Base-by-base conservation (phyloP, 2,329 filamentous ascomycete genomes). In the Epichloe elymi region DNA sequence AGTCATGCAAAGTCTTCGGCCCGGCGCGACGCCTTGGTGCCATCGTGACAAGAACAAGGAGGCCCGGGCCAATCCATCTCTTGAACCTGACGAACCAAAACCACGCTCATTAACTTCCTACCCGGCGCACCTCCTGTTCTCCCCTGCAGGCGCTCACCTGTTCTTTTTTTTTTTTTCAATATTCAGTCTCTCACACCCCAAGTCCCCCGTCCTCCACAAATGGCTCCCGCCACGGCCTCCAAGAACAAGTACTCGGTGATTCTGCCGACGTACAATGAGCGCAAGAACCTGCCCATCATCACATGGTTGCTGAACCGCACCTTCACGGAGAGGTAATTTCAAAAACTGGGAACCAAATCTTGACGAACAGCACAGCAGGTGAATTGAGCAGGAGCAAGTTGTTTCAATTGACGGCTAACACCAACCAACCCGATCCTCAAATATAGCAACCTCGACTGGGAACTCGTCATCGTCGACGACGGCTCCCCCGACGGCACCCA, bases 401-500 rank as follows among this genome's bases (percentile, higher is more conserved):
- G 23, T 26, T 26, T 26, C 7, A 15, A 15, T 8, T 12, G n/a
- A 12, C 40, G 12, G 42, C 42, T 44, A 30, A 44, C 3, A 12
- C 26, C 12, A 7, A 14, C 7, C 12, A 7, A 14, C 14, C 15
- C 42, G 12, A 4, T 23, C 23, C 10, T 20, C 14, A 1, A n/a
- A 1, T 19, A 23, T 53, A 95, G 91, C 65, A 86, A 93, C 48
- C 80, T 98, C 62, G 85, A 97, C 69, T 98, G 88, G 88, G 90
- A 98, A 74, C 78, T 98, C 67, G 85, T 98, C 67, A 93, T 98
- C 67, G 87, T 98, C 68, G 93, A 98, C 79, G 94, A 98, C 70
- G 93, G 86, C 71, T 95, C 88, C 93, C 93, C 93, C 58, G 93
- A 98, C 70, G 89, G 90, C 65, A 98, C 93, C 49, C 87, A 95